Base-by-base conservation (phyloP, 495 filamentous ascomycete genomes). In the Hypomontagnella submonticulosa region DNA sequence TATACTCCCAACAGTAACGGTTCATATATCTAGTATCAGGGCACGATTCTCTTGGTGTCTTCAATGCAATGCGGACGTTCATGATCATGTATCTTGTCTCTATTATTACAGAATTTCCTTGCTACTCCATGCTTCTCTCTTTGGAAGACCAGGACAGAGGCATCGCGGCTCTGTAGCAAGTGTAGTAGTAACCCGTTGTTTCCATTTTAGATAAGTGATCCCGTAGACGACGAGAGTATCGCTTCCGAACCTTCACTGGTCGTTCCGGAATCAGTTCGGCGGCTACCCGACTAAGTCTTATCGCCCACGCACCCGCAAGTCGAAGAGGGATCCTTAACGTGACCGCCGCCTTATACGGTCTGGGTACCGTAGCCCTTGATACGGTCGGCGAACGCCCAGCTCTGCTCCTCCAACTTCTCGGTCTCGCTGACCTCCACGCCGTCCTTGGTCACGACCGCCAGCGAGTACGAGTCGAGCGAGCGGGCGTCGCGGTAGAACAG, bases 401-500 rank as follows among this genome's bases (percentile, higher is more conserved):
- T 97, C 83, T 97, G 93, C 61, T 84, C 76, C 81, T 85, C 83
- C 44, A 85, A 76, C 76, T 83, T 80, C 80, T 96, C 90, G 71
- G 89, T 80, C 80, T 94, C 86, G 77, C 86, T 88, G 72, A 97
- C 70, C 66, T 97, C 91, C 68, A 97, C 87, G 27, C 89, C 89
- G 23, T 92, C 90, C 76, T 90, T 87, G 41, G 92, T 93, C 49
- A 99, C 84, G 23, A 97, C 84, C 11, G 93, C 93, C 75, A 99
- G 88, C 52, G 90, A 92, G 77, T 97, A 99, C 74, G 88, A 83
- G 77, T 97, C 92, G 75, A 93, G 76, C 81, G 91, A 95, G 71
- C 95, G 87, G 6, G 95, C 95, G 81, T 99, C 95, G 63, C 95
- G 85, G 81, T 99, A 99, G 82, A 92, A 99, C 56, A 99, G 83